phyloP scores from a whole-genome alignment of 331 rosid genomes.

The Arachis monticola region DNA sequence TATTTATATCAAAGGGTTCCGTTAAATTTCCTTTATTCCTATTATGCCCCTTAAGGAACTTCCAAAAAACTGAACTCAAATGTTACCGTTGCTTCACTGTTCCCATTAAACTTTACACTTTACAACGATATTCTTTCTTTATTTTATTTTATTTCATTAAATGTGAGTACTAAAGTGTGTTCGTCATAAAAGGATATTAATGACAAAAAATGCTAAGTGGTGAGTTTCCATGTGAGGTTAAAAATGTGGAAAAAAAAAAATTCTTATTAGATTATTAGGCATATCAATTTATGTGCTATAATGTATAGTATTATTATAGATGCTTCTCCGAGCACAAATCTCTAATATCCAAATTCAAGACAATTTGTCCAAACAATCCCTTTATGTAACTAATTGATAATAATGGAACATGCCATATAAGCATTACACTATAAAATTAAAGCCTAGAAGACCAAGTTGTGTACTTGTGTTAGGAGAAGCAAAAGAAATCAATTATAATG shows the following conservation, averaged over 20 bases:
- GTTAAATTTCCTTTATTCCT: slow-evolving; percentile 57
- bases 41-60: slow-evolving; percentile 70
- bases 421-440: background rate
- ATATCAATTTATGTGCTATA: too few relatives aligned
- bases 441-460: background rate
- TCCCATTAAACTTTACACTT: slow-evolving; percentile 48
- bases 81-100: slow-evolving; percentile 82
- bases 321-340: too few relatives aligned
- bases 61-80: slow-evolving; percentile 59
- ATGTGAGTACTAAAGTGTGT: background rate
- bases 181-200: background rate
- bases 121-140: slow-evolving; percentile 26
- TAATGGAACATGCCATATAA: too few relatives aligned
- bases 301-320: too few relatives aligned
- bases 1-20: slow-evolving; percentile 49
- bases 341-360: too few relatives aligned
- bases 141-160: slow-evolving; percentile 19
- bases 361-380: too few relatives aligned
- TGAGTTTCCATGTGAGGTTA: background rate
- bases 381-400: too few relatives aligned
- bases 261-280: too few relatives aligned
- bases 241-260: background rate
- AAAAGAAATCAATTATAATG: background rate
- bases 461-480: too few relatives aligned
- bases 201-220: background rate